Evolutionary conservation across 306 rosid genomes (phyloP).

Genomic region (Heteromeles arbutifolia): DNA sequence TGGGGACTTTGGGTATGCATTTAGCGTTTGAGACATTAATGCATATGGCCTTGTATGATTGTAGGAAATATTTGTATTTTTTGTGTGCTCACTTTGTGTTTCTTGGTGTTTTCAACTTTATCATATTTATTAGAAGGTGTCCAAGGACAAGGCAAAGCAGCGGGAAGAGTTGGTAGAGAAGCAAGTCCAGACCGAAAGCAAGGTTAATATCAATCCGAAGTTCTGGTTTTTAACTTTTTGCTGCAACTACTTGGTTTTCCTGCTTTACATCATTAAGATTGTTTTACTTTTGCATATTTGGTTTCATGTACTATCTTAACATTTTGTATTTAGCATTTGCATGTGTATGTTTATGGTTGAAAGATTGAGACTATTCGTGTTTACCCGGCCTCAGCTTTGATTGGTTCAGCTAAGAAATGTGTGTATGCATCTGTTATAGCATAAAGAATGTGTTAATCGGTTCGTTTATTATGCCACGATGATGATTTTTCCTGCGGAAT

Average conservation of each 20-base stretch:
- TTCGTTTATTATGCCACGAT: too few species aligned
- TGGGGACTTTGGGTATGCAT: neutral
- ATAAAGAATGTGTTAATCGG: too few species aligned
- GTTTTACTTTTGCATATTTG: neutral
- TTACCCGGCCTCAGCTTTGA: too few species aligned
- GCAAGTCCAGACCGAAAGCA: conserved; percentile 65
- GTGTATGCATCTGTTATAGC: too few species aligned
- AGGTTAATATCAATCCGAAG: conserved; percentile 43
- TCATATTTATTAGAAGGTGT: neutral
- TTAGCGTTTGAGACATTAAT: neutral
- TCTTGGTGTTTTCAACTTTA: neutral
- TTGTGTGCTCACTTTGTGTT: conserved; percentile 17
- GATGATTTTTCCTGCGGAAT: too few species aligned
- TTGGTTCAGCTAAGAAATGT: too few species aligned
- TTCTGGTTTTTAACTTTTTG: neutral
- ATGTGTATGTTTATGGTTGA: too few species aligned
- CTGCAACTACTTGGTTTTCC: too few species aligned
- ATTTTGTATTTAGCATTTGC: too few species aligned
- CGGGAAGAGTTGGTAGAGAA: conserved; percentile 49
- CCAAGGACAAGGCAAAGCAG: conserved; percentile 30
- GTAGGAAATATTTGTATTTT: neutral
- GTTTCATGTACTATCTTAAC: neutral
- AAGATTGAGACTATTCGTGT: too few species aligned
- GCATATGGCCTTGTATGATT: neutral
- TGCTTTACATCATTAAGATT: neutral